Conservation (phyloP, 345 rosid genomes). For the Excoecaria agallocha region DNA sequence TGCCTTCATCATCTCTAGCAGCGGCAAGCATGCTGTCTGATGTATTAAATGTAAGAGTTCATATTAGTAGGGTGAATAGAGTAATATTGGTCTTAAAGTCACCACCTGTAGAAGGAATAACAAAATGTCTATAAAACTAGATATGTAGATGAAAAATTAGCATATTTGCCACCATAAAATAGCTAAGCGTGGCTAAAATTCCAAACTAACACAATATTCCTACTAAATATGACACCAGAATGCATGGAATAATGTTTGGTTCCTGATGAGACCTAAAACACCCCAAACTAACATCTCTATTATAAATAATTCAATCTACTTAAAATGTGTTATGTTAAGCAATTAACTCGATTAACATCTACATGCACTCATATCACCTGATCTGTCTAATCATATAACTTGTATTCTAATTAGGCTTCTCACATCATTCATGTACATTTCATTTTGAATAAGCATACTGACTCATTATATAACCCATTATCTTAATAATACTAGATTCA, state of each 20-base stretch:
- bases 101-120: conserved; percentile 51
- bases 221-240: neutral
- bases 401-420: too few relatives aligned
- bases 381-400: too few relatives aligned
- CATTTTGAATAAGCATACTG: too few relatives aligned
- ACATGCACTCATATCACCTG: too few relatives aligned
- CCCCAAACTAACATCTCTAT: too few relatives aligned
- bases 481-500: too few relatives aligned
- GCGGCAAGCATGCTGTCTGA: conserved; percentile 91
- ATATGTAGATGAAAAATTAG: neutral
- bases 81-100: conserved; percentile 91
- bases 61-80: conserved; percentile 86
- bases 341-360: too few relatives aligned
- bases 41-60: conserved; percentile 73
- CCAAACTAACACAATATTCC: neutral
- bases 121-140: neutral
- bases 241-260: neutral
- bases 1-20: conserved; percentile 97
- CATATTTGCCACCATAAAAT: neutral
- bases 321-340: too few relatives aligned
- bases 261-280: neutral
- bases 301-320: too few relatives aligned
- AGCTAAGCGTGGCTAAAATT: neutral
- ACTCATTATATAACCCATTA: too few relatives aligned
- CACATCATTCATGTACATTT: too few relatives aligned